Conservation (phyloP, 108 stramenopile species). For the Cyclotella atomus region DNA sequence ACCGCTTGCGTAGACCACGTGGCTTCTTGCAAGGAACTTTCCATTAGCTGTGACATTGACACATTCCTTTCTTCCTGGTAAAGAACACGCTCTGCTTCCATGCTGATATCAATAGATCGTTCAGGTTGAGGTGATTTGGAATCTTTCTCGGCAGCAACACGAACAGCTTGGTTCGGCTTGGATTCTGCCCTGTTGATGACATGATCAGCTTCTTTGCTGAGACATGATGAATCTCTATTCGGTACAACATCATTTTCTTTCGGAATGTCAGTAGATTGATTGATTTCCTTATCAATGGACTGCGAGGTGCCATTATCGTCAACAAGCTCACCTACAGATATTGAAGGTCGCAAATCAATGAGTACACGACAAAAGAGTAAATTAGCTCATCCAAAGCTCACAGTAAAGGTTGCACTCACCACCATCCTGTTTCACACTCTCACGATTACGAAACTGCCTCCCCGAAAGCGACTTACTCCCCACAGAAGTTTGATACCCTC, state of each 20-base stretch:
- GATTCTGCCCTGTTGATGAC: background rate
- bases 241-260: background rate
- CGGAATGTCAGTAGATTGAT: background rate
- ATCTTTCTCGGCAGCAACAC: background rate
- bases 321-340: too few species aligned
- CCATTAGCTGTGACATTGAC: slow-evolving; percentile 11
- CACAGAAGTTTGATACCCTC: too few species aligned
- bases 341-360: background rate
- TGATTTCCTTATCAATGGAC: background rate
- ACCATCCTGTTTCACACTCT: too few species aligned
- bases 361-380: too few species aligned
- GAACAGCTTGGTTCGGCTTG: background rate
- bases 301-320: background rate
- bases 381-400: too few species aligned
- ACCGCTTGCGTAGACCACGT: slow-evolving; percentile 4
- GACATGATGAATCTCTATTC: background rate
- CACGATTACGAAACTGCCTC: too few species aligned
- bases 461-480: too few species aligned
- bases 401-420: too few species aligned
- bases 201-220: slow-evolving; percentile 4
- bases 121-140: background rate
- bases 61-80: background rate
- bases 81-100: background rate
- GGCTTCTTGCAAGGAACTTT: slow-evolving; percentile 24
- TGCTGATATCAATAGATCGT: background rate